phyloP scores from a whole-genome alignment of 2,329 filamentous ascomycete genomes.

The Allantophomopsis cytisporea region DNA sequence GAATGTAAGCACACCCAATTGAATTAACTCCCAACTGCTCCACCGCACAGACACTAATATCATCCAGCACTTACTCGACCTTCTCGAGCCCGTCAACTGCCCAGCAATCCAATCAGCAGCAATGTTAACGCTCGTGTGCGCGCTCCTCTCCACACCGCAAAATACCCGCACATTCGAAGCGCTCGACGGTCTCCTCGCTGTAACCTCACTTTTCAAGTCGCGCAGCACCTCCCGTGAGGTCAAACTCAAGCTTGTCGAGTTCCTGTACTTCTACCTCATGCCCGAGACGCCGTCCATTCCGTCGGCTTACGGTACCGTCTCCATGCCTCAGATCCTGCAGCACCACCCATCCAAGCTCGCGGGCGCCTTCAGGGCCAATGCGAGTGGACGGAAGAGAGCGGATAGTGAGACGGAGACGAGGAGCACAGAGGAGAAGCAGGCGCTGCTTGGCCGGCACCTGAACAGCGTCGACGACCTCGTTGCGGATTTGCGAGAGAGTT shows the following conservation, averaged over 20 bases:
- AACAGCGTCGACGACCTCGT: conserved; percentile 53
- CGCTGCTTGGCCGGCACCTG: conserved; percentile 47
- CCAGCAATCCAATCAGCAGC: conserved; percentile 85
- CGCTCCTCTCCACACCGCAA: conserved; percentile 70
- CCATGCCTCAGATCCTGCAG: conserved; percentile 40
- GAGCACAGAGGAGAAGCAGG: conserved; percentile 55
- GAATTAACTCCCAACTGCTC: not conserved
- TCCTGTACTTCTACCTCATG: conserved; percentile 98
- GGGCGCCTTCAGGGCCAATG: conserved; percentile 35
- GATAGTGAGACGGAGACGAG: conserved; percentile 25
- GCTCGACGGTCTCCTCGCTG: conserved; percentile 80
- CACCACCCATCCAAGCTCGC: conserved; percentile 57
- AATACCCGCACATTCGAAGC: conserved; percentile 89
- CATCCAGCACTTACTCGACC: conserved; percentile 70
- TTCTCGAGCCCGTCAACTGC: conserved; percentile 85
- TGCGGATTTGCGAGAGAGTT: conserved; percentile 61
- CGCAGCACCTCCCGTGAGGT: conserved; percentile 76
- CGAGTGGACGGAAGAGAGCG: conserved; percentile 18
- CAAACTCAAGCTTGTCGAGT: conserved; percentile 92
- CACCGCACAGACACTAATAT: not conserved
- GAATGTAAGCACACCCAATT: conserved; percentile 50
- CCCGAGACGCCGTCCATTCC: conserved; percentile 60
- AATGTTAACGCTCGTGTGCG: conserved; percentile 78
- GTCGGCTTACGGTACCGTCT: conserved; percentile 28
- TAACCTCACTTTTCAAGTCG: conserved; percentile 87